Evolutionary conservation across 2,329 filamentous ascomycete genomes (phyloP).

Genomic region (Penicillium sp.): DNA sequence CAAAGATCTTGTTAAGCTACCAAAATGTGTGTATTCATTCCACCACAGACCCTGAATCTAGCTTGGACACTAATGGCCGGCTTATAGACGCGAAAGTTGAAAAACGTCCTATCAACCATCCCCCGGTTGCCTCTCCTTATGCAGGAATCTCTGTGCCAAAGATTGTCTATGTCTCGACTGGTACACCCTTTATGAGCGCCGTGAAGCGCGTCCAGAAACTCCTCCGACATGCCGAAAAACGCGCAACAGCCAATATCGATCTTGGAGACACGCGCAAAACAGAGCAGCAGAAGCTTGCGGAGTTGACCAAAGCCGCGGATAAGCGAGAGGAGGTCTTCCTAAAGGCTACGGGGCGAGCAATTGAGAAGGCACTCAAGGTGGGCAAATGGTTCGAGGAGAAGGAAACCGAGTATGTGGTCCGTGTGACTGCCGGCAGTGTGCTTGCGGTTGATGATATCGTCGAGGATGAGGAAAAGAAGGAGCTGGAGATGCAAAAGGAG

Average conservation of each 20-base stretch:
- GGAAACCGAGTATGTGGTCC: constrained; percentile 50
- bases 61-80: constrained; percentile 5
- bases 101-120: constrained; percentile 60
- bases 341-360: constrained; percentile 62
- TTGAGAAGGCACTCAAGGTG: constrained; percentile 56
- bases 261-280: constrained; percentile 32
- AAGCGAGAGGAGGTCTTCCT: constrained; percentile 54
- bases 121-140: constrained; percentile 56
- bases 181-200: constrained; percentile 58
- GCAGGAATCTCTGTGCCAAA: constrained; percentile 51
- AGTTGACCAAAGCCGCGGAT: constrained; percentile 34
- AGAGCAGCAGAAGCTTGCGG: constrained; percentile 33
- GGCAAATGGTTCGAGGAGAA: constrained; percentile 58
- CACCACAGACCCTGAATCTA: neutral
- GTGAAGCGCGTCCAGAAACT: constrained; percentile 61
- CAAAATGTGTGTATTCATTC: constrained; percentile 31
- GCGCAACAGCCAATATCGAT: constrained; percentile 47
- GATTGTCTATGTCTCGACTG: constrained; percentile 56
- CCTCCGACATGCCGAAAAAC: constrained; percentile 53
- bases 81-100: constrained; percentile 48
- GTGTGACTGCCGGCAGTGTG: constrained; percentile 57
- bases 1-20: constrained; percentile 34
- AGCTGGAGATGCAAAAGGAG: constrained; percentile 26
- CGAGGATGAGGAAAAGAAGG: constrained; percentile 35
- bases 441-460: constrained; percentile 62